These are phyloP conservation scores for Rhodotorula sp. DNA, from an alignment of 1,284 basidiomycete species.

Conservation along the genomic window DNA sequence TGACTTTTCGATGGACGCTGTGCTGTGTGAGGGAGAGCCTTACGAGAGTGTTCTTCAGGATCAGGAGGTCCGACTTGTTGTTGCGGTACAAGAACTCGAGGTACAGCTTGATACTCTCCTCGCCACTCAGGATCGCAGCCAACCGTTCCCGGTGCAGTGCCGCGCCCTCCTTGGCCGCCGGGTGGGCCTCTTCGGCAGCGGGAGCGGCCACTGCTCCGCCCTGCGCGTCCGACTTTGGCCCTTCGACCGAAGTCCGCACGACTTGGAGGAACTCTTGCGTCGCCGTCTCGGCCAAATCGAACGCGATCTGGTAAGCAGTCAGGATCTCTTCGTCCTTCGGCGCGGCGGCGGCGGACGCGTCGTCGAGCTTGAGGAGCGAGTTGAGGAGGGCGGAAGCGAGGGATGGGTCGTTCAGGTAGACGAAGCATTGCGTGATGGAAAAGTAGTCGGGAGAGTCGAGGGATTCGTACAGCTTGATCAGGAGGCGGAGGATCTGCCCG, in stretches of 20 bases:
- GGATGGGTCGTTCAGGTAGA: slow-evolving; percentile 74
- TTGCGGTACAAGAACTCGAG: slow-evolving; percentile 90
- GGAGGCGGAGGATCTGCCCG: slow-evolving; percentile 53
- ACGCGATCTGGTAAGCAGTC: slow-evolving; percentile 87
- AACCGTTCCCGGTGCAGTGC: slow-evolving; percentile 63
- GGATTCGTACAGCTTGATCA: slow-evolving; percentile 78
- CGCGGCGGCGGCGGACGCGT: slow-evolving; percentile 28
- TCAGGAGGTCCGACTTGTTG: slow-evolving; percentile 84
- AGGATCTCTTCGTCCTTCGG: slow-evolving; percentile 59
- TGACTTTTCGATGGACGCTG: no score
- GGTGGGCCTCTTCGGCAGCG: background rate
- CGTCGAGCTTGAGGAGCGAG: slow-evolving; percentile 57
- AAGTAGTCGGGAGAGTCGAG: slow-evolving; percentile 66
- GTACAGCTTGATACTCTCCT: slow-evolving; percentile 84
- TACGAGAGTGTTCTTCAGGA: slow-evolving; percentile 88
- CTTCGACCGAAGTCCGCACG: slow-evolving; percentile 49
- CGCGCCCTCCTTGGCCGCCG: slow-evolving; percentile 51
- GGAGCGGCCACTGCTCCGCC: slow-evolving; percentile 45
- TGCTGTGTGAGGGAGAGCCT: slow-evolving; percentile 7
- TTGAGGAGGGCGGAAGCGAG: slow-evolving; percentile 69
- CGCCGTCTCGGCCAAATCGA: slow-evolving; percentile 88
- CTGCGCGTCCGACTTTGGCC: background rate
- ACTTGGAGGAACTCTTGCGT: slow-evolving; percentile 84
- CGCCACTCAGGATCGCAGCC: slow-evolving; percentile 69
- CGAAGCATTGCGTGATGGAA: slow-evolving; percentile 79